phyloP scores from a whole-genome alignment of 176 grass and related monocot species.

The Coix lacrymajobi region DNA sequence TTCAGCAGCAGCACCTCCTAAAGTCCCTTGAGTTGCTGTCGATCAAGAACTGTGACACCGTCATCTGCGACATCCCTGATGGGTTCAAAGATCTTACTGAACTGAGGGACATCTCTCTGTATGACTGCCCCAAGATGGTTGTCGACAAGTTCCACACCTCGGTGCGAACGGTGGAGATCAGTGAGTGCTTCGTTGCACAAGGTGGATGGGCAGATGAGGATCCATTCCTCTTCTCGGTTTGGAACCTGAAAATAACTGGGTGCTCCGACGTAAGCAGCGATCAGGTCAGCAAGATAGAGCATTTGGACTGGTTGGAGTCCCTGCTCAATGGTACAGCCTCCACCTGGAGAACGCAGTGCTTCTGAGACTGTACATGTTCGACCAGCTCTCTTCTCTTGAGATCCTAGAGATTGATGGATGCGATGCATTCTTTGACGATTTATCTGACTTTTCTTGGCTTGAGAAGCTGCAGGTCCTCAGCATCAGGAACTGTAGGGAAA shows the following conservation, averaged over 20 bases:
- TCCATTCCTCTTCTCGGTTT: slow-evolving; percentile 36
- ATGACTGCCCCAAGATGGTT: slow-evolving; percentile 36
- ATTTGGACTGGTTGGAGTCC: slow-evolving; percentile 29
- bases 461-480: slow-evolving; percentile 20
- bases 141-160: slow-evolving; percentile 37
- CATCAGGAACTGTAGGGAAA: slow-evolving; percentile 29
- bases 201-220: slow-evolving; percentile 30
- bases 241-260: slow-evolving; percentile 30
- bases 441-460: slow-evolving; percentile 1
- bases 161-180: slow-evolving; percentile 26
- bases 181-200: slow-evolving; percentile 36
- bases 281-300: neutral
- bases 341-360: slow-evolving; percentile 26
- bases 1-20: slow-evolving; percentile 38
- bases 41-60: slow-evolving; percentile 21
- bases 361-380: slow-evolving; percentile 31
- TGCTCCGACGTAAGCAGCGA: slow-evolving; percentile 16
- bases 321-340: slow-evolving; percentile 19
- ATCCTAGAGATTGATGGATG: slow-evolving; percentile 32
- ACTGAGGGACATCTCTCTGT: slow-evolving; percentile 23
- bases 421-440: slow-evolving; percentile 6
- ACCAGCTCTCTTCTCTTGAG: slow-evolving; percentile 35
- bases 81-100: slow-evolving; percentile 39
- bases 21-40: slow-evolving; percentile 26
- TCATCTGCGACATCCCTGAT: slow-evolving; percentile 9